Evolutionary conservation across 495 filamentous ascomycete genomes (phyloP).

Genomic region (Pseudevernia furfuracea): DNA sequence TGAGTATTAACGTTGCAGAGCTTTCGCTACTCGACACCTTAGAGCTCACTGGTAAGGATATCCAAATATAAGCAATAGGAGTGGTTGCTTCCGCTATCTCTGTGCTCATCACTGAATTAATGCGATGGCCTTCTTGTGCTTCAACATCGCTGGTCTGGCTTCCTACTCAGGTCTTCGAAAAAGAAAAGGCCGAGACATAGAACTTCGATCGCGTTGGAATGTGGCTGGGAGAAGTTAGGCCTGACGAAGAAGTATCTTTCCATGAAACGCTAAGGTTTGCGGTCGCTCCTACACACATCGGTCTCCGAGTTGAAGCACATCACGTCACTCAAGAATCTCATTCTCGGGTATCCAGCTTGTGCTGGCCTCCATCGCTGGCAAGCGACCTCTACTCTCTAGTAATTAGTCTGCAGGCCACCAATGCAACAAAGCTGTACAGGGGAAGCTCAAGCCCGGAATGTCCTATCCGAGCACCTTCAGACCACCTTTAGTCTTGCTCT

Average conservation of each 20-base stretch:
- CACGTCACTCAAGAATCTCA: not conserved
- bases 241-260: not conserved
- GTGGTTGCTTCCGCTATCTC: not conserved
- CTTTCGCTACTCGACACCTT: not conserved
- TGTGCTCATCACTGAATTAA: not conserved
- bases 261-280: no score
- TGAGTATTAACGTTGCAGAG: not conserved
- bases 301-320: not conserved
- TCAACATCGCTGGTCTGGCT: not conserved
- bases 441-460: not conserved
- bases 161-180: not conserved
- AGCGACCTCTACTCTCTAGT: not conserved
- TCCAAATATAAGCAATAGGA: not conserved
- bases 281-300: not conserved
- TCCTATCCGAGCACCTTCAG: slow-evolving; percentile 66
- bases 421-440: not conserved
- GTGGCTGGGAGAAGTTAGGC: not conserved
- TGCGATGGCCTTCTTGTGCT: not conserved
- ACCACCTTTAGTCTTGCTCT: slow-evolving; percentile 71
- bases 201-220: not conserved
- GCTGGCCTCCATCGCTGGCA: not conserved
- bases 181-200: not conserved
- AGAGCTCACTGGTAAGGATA: not conserved
- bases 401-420: not conserved
- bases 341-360: no score